These are phyloP conservation scores for Paramecium sonneborni DNA, from an alignment of 73 alveolate genomes.

Conservation along the genomic window DNA sequence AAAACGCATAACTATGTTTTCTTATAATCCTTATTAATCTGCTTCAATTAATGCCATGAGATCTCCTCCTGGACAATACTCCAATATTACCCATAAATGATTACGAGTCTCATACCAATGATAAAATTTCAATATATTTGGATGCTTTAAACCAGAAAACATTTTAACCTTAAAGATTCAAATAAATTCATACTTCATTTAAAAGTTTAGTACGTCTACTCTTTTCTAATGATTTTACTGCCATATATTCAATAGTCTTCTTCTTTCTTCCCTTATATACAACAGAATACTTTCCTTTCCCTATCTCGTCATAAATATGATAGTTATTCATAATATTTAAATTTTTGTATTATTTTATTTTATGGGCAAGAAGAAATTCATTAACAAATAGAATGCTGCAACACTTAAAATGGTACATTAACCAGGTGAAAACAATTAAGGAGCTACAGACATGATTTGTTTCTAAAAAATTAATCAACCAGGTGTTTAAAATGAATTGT, in stretches of 20 bases:
- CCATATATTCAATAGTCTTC: slow-evolving; percentile 92
- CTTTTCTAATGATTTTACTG: slow-evolving; percentile 93
- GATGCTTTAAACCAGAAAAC: slow-evolving; percentile 71
- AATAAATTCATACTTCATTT: slow-evolving; percentile 67
- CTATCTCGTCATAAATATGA: slow-evolving; percentile 91
- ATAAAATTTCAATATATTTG: slow-evolving; percentile 85
- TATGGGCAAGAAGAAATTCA: not conserved
- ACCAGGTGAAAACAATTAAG: not conserved
- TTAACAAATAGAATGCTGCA: not conserved
- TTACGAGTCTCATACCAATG: slow-evolving; percentile 94
- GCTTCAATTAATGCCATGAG: slow-evolving; percentile 80
- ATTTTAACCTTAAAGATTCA: slow-evolving; percentile 68
- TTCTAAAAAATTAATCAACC: not conserved
- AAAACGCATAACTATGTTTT: slow-evolving; percentile 61
- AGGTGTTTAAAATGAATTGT: not conserved
- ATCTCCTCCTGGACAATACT: slow-evolving; percentile 96
- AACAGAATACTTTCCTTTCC: slow-evolving; percentile 88
- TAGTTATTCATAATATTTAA: slow-evolving; percentile 82
- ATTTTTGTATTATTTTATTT: not conserved
- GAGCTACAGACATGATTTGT: not conserved
- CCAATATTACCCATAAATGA: slow-evolving; percentile 95
- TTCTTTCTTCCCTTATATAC: slow-evolving; percentile 97
- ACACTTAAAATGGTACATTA: not conserved
- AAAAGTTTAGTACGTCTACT: slow-evolving; percentile 85
- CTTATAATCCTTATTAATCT: slow-evolving; percentile 73